A percentile compares a stretch with the other conserved stretches of the same genome.
These are phyloP conservation scores for Persicaria maculosa DNA, from an alignment of 148 eudicot species.

Conservation along the genomic window DNA sequence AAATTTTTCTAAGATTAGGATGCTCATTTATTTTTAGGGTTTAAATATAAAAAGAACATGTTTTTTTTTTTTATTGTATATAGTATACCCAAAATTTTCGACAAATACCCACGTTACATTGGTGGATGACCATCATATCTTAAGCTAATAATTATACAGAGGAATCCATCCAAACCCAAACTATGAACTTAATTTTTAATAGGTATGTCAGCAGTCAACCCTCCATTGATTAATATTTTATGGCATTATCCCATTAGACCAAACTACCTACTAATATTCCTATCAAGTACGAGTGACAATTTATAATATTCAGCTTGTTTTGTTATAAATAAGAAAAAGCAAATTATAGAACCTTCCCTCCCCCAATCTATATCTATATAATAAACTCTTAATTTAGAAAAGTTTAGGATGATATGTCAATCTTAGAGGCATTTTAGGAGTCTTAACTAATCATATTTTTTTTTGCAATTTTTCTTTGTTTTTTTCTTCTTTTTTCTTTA, in stretches of 20 bases:
- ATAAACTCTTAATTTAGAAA: no score
- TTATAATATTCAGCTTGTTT: neutral
- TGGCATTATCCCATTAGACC: neutral
- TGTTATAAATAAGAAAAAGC: no score
- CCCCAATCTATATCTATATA: no score
- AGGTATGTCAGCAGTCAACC: neutral
- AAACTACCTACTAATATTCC: neutral
- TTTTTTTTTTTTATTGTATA: neutral
- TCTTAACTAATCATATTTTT: no score
- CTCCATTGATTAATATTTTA: neutral
- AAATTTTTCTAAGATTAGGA: no score
- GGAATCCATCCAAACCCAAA: neutral
- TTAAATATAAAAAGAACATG: no score
- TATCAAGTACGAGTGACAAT: neutral
- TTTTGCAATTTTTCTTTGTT: no score
- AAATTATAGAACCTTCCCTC: no score
- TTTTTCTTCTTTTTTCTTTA: no score
- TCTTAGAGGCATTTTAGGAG: no score
- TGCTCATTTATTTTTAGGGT: no score
- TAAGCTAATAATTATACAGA: neutral
- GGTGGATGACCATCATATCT: conserved; percentile 7
- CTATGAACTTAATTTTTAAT: neutral
- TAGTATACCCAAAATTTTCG: neutral
- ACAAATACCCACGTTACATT: neutral
- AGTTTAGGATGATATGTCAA: no score